Evolutionary conservation across 768 basidiomycete species (phyloP), one percentile per base, ranked within the genome.

Genomic region (Pleurotus salmoneostramineus): DNA sequence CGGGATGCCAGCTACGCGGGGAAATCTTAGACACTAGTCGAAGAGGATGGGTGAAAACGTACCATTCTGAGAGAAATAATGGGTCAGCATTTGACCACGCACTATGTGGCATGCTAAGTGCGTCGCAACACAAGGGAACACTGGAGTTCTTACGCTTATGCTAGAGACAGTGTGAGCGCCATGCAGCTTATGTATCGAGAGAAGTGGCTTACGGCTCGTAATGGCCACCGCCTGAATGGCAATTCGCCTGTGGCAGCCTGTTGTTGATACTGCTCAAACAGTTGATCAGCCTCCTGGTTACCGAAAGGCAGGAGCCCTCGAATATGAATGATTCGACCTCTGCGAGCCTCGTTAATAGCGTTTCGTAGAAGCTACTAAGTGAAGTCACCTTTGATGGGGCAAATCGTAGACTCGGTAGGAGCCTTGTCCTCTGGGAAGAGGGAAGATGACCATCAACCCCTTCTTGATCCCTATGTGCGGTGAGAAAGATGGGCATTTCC

Each of bases 21-120:
- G 55, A 42, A 54, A 58, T 33, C 56, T 35, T 56, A n/a, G 36
- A 27, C 48, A 15, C 55, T 40, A 15, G 35, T 15, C 34, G 49
- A 37, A 45, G 49, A 32, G 33, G 17, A 15, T 35, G 14, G 8
- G 37, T 36, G 40, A 51, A 56, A 54, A 71, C 84, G 66, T 66
- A 90, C 91, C 83, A 58, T 93, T 93, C 62, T 93, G 91, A 11
- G 91, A 92, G 64, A 93, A 93, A 64, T 93, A 93, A 64, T 89
- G 88, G 4, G 91, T 87, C 50, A 93, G 71, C 3, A 92, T 70
- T 3, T 77, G 68, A 5, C 91, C 91, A 43, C 89, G 83, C 63
- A 83, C 90, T 92, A 57, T 10, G 48, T 57, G 60, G 58, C 55
- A 60, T 43, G 21, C n/a, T 27, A 27, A 56, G 42, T 45, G 58